Base-by-base conservation (phyloP, 1,284 basidiomycete species). In the Cryptococcus depauperatus region DNA sequence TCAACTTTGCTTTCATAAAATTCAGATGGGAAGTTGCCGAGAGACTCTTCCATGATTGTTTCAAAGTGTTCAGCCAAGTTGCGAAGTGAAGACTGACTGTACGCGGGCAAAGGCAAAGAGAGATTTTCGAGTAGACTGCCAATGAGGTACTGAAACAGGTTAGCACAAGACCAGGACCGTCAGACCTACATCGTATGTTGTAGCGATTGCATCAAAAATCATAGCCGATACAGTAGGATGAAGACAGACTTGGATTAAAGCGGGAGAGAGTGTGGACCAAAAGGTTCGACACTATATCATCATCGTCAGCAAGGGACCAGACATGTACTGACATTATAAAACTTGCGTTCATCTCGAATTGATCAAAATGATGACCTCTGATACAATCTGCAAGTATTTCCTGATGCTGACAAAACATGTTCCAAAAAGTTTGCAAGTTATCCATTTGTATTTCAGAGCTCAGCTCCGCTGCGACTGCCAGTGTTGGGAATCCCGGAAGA, bases 321-420 rank as follows among this genome's bases (percentile, higher is more conserved):
- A 2, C 10, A 14, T 35, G 22, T 6, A 4, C 11, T n/a, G 11
- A 37, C n/a, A n/a, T n/a, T n/a, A n/a, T n/a, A n/a, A n/a, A 11
- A 57, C 59, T 51, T 43, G 62, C 63, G 34, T 56, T 56, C 21
- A 55, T 47, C 33, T 65, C 61, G 39, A 55, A 67, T n/a, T 50
- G 47, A 32, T 62, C 62, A 41, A 61, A 59, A 22, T 56, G 54
- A 6, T 57, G 45, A n/a, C 51, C 48, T 5, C 50, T 29, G 10
- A 61, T 47, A 25, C 47, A 56, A 5, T 47, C 47, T 4, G 55
- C 55, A 5, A 68, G 48, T 1, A 50, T 47, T 29, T 64, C 60
- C 29, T 58, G 58, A 40, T 61, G 57, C 9, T 56, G 50, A 18
- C 55, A 55, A 39, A 65, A 67, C 8, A 51, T 47, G 32, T 49